Evolutionary conservation across 116 monocot species (phyloP), one percentile per base, ranked within the genome.

Genomic region (Dioscorea cayenensis): DNA sequence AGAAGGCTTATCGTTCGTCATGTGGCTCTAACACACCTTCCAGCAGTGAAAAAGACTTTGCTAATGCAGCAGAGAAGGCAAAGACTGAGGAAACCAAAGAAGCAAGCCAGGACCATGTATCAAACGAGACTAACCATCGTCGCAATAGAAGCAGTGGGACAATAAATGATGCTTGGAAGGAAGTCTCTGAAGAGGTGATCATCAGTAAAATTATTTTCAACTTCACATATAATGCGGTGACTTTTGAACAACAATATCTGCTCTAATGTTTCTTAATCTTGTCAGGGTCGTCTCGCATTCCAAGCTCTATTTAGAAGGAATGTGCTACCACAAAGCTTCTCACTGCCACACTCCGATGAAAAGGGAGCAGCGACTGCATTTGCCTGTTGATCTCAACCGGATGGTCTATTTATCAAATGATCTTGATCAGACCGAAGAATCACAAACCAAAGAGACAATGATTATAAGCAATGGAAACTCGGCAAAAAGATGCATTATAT

Each of bases 121-220:
- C 66, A 49, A 66, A 72, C 68, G 86, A 90, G 59, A 62, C 67
- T 43, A 84, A 65, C 68, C 28, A 52, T 49, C 86, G 88, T 19
- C 75, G 82, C 20, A 21, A 27, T 52, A 80, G 83, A 72, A 78
- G 65, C 36, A 73, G 62, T 22, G 70, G 58, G 28, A 83, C 52
- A 78, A 70, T 80, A 6, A 88, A 79, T 69, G 94, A 94, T 10
- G 79, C 88, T 18, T 86, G 95, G 91, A 95, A 96, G 65, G 95
- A 89, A 72, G 99, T 99, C 37, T 99, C 99, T 5, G 84, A 94
- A 80, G 89, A 94, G 99, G 99, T 99, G 43, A 55, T 73, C 63
- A 73, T 70, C 77, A 23, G 28, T 27, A 49, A 72, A 80, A 32
- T 69, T 74, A 28, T 36, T 64, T 21, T n/a, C 2, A 61, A 49